phyloP scores from a whole-genome alignment of 2,329 filamentous ascomycete species.

The Westerdykella ornata region DNA sequence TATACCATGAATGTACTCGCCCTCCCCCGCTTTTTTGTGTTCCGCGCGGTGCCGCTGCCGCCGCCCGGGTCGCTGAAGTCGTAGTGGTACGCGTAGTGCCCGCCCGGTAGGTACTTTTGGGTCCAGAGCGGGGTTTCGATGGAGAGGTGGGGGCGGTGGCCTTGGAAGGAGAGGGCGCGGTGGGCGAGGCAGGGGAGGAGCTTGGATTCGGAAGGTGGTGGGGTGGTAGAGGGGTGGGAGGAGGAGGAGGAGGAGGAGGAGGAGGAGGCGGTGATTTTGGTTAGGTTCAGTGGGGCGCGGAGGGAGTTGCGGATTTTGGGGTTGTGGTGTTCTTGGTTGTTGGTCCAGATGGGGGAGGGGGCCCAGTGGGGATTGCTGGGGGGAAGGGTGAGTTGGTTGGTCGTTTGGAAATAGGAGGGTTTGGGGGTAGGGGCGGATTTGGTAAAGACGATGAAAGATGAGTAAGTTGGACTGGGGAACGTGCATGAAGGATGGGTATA shows the following conservation, averaged over 20 bases:
- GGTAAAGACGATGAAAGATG: too few relatives aligned
- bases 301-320: conserved; percentile 45
- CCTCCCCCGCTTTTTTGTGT: not conserved
- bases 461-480: not conserved
- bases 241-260: not conserved
- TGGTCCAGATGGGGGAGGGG: conserved; percentile 50
- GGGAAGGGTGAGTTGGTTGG: too few relatives aligned
- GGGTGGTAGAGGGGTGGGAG: not conserved
- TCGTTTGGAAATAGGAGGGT: not conserved
- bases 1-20: conserved; percentile 55
- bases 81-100: conserved; percentile 55
- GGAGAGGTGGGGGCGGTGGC: conserved; percentile 52
- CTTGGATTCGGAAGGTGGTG: not conserved
- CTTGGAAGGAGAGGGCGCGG: conserved; percentile 53
- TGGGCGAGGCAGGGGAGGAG: conserved; percentile 10
- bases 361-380: conserved; percentile 45
- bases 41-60: not conserved
- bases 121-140: conserved; percentile 54
- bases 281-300: not conserved
- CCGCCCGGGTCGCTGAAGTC: conserved; percentile 44
- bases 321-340: conserved; percentile 44
- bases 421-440: not conserved
- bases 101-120: conserved; percentile 49
- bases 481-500: not conserved
- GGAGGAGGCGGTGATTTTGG: not conserved